Evolutionary conservation across 129 eudicot species (phyloP), one percentile per base, ranked within the genome.

Genomic region (Helichrysum umbraculigerum): DNA sequence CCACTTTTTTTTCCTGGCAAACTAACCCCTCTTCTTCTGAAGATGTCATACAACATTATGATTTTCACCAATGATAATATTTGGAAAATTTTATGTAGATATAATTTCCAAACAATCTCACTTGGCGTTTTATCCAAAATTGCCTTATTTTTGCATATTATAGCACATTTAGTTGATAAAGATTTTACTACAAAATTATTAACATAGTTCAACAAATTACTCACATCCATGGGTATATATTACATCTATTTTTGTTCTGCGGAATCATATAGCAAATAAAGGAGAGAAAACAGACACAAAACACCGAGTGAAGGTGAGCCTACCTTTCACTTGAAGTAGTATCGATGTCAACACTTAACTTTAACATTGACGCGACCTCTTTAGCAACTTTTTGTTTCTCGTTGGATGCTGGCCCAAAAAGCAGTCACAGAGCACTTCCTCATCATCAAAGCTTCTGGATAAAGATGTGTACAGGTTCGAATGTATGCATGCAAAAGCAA

Each of bases 291-390:
- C 57, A 51, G 62, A 75, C 39, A 62, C 15, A 61, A 37, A 47
- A 19, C 22, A 44, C 14, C 50, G 28, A 32, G 66, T 35, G 41
- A 41, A 73, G 65, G 22, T 37, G 62, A 20, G 72, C 77, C 7
- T 52, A 91, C 98, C 89, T 89, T 83, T 89, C 97, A 76, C 91
- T 84, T 66, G 97, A 85, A 76, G 78, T 86, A 37, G 89, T 86
- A 77, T 90, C 87, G 25, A 94, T 76, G 76, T 94, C 91, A 63
- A 91, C 96, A 77, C 89, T 88, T 78, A 94, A 78, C 80, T 94
- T 91, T 73, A 94, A 87, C 77, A 83, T 68, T 6, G 98, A 87
- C 10, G 98, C 97, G 22, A 94, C 97, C 81, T 94, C 97, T 88
- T 91, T 85, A 2, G 98, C 98, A 57, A 91, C 79, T 66, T 91